Evolutionary conservation across 257 asterid genomes (phyloP).

Genomic region (Dorcoceras hygrometricum): DNA sequence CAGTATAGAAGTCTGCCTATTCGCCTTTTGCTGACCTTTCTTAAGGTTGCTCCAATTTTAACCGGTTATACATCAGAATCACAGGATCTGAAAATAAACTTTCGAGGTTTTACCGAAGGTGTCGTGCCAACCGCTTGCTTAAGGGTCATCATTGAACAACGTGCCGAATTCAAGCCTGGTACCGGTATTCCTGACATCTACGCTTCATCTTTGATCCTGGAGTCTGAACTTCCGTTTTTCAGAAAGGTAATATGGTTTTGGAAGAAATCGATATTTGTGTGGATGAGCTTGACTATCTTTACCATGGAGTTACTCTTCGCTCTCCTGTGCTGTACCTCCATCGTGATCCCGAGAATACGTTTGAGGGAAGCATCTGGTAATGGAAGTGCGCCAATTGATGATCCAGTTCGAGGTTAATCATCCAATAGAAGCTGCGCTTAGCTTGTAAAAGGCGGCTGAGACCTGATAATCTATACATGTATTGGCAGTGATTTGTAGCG

Average conservation of each 20-base stretch:
- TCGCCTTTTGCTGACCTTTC: slow-evolving; percentile 58
- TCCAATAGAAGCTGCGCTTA: not conserved
- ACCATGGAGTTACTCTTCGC: slow-evolving; percentile 50
- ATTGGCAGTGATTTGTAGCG: not conserved
- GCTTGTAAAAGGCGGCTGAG: not conserved
- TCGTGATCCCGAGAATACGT: slow-evolving; percentile 58
- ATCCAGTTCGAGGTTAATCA: slow-evolving; percentile 25
- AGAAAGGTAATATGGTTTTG: slow-evolving; percentile 67
- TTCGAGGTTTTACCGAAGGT: slow-evolving; percentile 59
- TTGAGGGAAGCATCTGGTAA: slow-evolving; percentile 33
- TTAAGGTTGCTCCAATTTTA: slow-evolving; percentile 64
- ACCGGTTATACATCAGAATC: slow-evolving; percentile 76
- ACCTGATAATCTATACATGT: not conserved
- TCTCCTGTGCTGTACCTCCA: slow-evolving; percentile 72
- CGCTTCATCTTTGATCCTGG: slow-evolving; percentile 50
- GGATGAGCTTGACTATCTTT: slow-evolving; percentile 77
- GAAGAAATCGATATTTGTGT: slow-evolving; percentile 71
- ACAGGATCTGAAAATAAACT: slow-evolving; percentile 51
- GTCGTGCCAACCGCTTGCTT: slow-evolving; percentile 62
- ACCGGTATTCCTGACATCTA: slow-evolving; percentile 86
- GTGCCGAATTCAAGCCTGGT: slow-evolving; percentile 68
- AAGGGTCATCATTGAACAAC: slow-evolving; percentile 65
- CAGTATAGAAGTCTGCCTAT: slow-evolving; percentile 67
- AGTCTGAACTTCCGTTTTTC: slow-evolving; percentile 69
- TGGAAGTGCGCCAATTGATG: slow-evolving; percentile 28